These are phyloP conservation scores for Mycena olivaceomarginata DNA, from an alignment of 768 basidiomycete species.

Conservation along the genomic window DNA sequence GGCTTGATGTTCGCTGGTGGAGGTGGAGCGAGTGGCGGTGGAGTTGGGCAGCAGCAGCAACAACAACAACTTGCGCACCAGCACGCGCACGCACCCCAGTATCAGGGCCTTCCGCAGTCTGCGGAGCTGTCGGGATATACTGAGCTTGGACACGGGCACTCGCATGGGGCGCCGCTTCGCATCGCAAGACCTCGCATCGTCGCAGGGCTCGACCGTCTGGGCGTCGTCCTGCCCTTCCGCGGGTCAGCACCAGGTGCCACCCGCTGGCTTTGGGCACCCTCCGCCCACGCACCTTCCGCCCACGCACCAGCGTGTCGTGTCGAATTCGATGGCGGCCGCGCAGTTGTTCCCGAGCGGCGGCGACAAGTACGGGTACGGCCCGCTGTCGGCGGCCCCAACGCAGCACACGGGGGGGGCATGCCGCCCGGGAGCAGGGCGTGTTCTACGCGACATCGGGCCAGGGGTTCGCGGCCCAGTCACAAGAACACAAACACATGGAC, in stretches of 20 bases:
- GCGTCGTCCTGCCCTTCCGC: slow-evolving; percentile 36
- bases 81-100: not conserved
- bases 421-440: slow-evolving; percentile 17
- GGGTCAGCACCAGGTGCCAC: not conserved
- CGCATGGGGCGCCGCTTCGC: slow-evolving; percentile 21
- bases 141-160: not conserved
- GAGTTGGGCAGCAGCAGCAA: slow-evolving; percentile 16
- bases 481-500: not conserved
- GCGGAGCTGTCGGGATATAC: not conserved
- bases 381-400: slow-evolving; percentile 12
- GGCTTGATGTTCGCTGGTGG: slow-evolving; percentile 36
- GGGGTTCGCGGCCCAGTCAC: slow-evolving; percentile 12
- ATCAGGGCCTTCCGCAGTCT: slow-evolving; percentile 8
- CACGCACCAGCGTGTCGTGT: slow-evolving; percentile 35
- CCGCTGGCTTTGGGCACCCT: not conserved
- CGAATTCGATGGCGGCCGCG: slow-evolving; percentile 38
- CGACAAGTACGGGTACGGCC: slow-evolving; percentile 36
- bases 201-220: slow-evolving; percentile 35
- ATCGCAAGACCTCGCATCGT: slow-evolving; percentile 26
- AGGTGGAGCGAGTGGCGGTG: not conserved
- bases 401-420: slow-evolving; percentile 18
- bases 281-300: too few relatives aligned
- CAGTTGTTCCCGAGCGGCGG: slow-evolving; percentile 37
- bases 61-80: not conserved
- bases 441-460: slow-evolving; percentile 28